Base-by-base conservation (phyloP, 805 yeast species). In the Starmerella bombi region DNA sequence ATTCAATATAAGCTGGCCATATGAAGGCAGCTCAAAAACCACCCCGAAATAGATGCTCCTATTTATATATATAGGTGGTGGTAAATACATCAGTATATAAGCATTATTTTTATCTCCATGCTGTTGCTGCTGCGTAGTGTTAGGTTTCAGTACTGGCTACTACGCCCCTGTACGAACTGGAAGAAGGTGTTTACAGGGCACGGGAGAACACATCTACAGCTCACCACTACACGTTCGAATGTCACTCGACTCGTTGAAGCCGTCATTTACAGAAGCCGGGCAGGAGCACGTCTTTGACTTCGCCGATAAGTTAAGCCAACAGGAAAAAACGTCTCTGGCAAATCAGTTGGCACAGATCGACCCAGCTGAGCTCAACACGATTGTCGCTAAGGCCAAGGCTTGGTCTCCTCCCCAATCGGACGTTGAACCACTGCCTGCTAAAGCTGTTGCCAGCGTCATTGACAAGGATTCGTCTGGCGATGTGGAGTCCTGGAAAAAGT, bases 231-330 rank as follows among this genome's bases (percentile, higher is more conserved):
- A n/a, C n/a, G n/a, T n/a, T n/a, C n/a, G 31, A 7, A 44, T 44
- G 48, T 23, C 37, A 5, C 23, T 43, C 20, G 49, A 43, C 20
- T 10, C 25, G 6, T 25, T 50, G 14, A 38, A 40, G 7, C 40
- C 41, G 1, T 58, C 51, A 12, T 53, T 59, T 32, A 55, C 57
- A 23, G 46, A 43, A 2, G 63, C 61, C 12, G 61, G 60, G 46
- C 69, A 65, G 49, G 63, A 48, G 41, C 69, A 65, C 27, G 67
- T 64, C 7, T 63, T 62, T 48, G 49, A 51, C 31, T 62, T 60
- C 44, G 60, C 55, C 51, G 61, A 59, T 48, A 18, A 40, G 36
- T 60, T 65, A 22, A 31, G 46, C 22, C 52, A 34, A 5, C 42
- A 40, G 3, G 56, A 60, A 36, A 44, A 52, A 40, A 32, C 40